Conservation (phyloP, 73 alveolate genomes). For the Loxodes magnus region DNA sequence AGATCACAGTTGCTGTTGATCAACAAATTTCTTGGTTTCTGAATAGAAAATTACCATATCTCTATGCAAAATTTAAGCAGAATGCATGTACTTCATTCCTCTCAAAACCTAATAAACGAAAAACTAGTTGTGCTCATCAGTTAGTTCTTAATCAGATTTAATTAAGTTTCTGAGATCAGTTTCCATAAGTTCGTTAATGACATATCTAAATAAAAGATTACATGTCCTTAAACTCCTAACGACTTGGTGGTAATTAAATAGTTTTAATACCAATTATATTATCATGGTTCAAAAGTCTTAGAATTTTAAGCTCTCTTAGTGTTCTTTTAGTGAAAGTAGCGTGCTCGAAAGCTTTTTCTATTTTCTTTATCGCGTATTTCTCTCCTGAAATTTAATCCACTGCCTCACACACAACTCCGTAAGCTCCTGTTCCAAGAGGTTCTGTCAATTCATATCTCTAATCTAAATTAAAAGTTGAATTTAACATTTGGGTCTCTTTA, state of each 20-base stretch:
- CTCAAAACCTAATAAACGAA: conserved; percentile 68
- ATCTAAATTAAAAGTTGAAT: conserved; percentile 61
- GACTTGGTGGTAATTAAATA: conserved; percentile 40
- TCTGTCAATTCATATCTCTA: conserved; percentile 65
- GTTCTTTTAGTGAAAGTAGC: conserved; percentile 63
- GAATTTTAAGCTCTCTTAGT: conserved; percentile 56
- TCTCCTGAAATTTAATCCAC: conserved; percentile 49
- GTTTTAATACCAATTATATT: conserved; percentile 46
- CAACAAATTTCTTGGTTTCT: conserved; percentile 83
- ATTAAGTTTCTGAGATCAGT: conserved; percentile 84
- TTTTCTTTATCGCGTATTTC: conserved; percentile 86
- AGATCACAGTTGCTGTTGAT: conserved; percentile 85
- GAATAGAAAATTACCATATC: too few relatives aligned
- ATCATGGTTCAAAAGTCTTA: conserved; percentile 52
- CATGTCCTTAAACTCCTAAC: conserved; percentile 63
- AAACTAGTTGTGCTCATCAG: conserved; percentile 66
- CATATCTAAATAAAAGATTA: too few relatives aligned
- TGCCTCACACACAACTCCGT: conserved; percentile 88
- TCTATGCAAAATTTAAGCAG: conserved; percentile 89
- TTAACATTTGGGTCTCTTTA: too few relatives aligned
- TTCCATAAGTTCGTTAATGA: conserved; percentile 86
- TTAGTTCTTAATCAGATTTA: conserved; percentile 71
- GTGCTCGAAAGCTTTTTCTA: conserved; percentile 81
- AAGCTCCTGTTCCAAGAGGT: conserved; percentile 76
- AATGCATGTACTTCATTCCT: conserved; percentile 79